Evolutionary conservation across 306 rosid genomes (phyloP), one percentile per base, ranked within the genome.

Genomic region (Vigna trinervia): DNA sequence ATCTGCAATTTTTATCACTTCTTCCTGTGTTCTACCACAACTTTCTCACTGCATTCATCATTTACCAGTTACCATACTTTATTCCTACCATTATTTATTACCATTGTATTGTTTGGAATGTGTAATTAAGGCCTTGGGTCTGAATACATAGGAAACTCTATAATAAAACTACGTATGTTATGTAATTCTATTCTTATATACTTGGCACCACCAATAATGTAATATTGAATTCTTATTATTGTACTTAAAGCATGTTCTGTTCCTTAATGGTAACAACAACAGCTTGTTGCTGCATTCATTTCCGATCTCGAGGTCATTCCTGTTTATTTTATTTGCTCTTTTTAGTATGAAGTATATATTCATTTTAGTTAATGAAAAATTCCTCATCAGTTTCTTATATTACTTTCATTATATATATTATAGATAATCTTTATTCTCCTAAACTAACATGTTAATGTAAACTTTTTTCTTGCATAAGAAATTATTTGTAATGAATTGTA

Each of bases 281-380:
- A 73, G 23, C 65, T 72, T 38, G 39, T 14, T 74, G 78, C 57
- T 26, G 30, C 67, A 26, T 59, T n/a, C 32, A 15, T 58, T 56
- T 41, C 48, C 77, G 51, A 56, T 56, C 56, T 73, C 52, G 68
- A 73, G 67, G 43, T 30, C 77, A 9, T 36, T 72, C n/a, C 28
- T 64, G 51, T 50, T 39, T 64, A 38, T 64, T 65, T 65, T 65
- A 65, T 5, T 39, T n/a, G 53, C 6, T 65, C 15, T 30, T 65
- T 39, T 59, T 59, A 59, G 34, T 39, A 61, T 19, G 6, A 65
- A 9, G 71, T 65, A 3, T 30, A 30, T 30, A 30, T 30, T 30
- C 34, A 30, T 30, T 30, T 30, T 30, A 3, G 4, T 30, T 30
- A 30, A 30, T 30, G 0, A 30, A 4, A 4, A 30, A 30, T 0